These are phyloP conservation scores for Xylaria sp. DNA, from an alignment of 2,329 filamentous ascomycete species.

Conservation along the genomic window DNA sequence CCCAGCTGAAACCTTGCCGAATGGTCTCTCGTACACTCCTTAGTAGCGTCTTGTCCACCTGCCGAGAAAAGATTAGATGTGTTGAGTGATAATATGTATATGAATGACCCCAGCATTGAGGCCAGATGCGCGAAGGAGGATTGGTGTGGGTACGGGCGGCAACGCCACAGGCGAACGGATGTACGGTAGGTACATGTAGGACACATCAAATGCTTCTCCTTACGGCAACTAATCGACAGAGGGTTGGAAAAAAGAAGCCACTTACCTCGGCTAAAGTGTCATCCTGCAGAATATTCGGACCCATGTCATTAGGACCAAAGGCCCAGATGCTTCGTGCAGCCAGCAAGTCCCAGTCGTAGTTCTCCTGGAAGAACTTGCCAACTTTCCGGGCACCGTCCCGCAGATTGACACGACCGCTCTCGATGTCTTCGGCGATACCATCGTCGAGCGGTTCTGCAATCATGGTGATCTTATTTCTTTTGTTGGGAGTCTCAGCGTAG, in stretches of 20 bases:
- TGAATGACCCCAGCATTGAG: constrained; percentile 23
- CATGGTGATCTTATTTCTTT: constrained; percentile 99
- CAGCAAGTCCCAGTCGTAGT: constrained; percentile 93
- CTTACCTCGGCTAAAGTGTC: constrained; percentile 83
- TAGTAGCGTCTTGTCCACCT: constrained; percentile 88
- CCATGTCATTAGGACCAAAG: constrained; percentile 91
- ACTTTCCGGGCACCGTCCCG: constrained; percentile 88
- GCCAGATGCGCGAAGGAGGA: constrained; percentile 20
- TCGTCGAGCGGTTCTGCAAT: constrained; percentile 93
- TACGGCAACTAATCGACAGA: constrained; percentile 5
- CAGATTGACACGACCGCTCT: constrained; percentile 83
- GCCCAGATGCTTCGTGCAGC: constrained; percentile 96
- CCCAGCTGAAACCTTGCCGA: constrained; percentile 95
- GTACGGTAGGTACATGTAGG: constrained; percentile 23
- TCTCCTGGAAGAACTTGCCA: constrained; percentile 94
- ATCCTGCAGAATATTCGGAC: constrained; percentile 93
- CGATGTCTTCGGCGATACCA: constrained; percentile 91
- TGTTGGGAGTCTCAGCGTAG: constrained; percentile 96
- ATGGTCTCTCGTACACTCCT: constrained; percentile 86
- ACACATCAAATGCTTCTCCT: constrained; percentile 19
- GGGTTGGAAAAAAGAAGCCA: constrained; percentile 22
- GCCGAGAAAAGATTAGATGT: constrained; percentile 31
- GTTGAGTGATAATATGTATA: constrained; percentile 15
- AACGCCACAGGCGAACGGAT: constrained; percentile 18
- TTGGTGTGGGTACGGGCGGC: constrained; percentile 21